Percentiles rank a stretch among this genome's conserved stretches.
Evolutionary conservation across 768 basidiomycete species (phyloP).

Genomic region (Amanita brunnescens): DNA sequence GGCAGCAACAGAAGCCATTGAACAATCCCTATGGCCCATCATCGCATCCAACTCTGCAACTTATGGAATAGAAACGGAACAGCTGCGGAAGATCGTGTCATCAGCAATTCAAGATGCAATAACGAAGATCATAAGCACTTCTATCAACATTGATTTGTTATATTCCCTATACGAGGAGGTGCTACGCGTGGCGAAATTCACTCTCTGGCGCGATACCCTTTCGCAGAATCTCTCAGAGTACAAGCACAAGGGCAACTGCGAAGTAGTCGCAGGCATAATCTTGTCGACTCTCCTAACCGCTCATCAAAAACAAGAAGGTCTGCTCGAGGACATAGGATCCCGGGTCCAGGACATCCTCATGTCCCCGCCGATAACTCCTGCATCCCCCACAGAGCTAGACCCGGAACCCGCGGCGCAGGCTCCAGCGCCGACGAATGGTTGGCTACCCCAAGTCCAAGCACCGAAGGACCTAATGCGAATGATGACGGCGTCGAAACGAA

Average conservation of each 20-base stretch:
- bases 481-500: too few species aligned
- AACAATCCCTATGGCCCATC: background rate
- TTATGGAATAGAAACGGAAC: background rate
- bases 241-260: background rate
- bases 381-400: background rate
- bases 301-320: background rate
- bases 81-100: background rate
- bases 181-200: background rate
- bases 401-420: too few species aligned
- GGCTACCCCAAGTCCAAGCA: too few species aligned
- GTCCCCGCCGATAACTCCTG: background rate
- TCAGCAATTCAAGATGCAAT: background rate
- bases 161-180: background rate
- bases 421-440: too few species aligned
- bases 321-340: background rate
- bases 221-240: background rate
- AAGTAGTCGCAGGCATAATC: background rate
- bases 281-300: background rate
- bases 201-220: background rate
- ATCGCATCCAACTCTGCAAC: background rate
- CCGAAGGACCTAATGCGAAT: too few species aligned
- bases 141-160: background rate
- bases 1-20: background rate
- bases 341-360: background rate
- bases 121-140: background rate